phyloP scores from a whole-genome alignment of 2,329 filamentous ascomycete genomes.

The Diplodia mutila region DNA sequence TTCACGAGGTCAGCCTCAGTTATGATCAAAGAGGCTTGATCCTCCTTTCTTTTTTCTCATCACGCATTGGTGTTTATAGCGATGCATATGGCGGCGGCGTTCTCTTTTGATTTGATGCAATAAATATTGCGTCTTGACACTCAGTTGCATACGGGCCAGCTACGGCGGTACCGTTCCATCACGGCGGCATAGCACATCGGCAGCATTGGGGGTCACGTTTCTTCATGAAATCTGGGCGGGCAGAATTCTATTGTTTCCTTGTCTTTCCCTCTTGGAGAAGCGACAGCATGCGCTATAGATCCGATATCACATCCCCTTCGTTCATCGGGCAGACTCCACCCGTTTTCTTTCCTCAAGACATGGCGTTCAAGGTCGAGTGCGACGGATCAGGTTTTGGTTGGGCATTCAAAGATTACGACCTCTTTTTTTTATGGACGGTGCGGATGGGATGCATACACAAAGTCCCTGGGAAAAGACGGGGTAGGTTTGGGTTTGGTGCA shows the following conservation, averaged over 20 bases:
- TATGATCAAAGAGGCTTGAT: conserved; percentile 3
- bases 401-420: conserved; percentile 21
- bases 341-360: neutral
- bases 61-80: conserved; percentile 22
- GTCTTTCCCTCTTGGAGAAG: conserved; percentile 20
- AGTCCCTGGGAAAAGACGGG: neutral
- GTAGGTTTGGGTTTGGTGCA: conserved; percentile 6
- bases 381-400: neutral
- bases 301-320: conserved; percentile 9
- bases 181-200: conserved; percentile 24
- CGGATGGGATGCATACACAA: conserved; percentile 11
- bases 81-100: conserved; percentile 25
- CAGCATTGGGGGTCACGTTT: conserved; percentile 22
- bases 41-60: conserved; percentile 17
- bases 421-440: conserved; percentile 7
- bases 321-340: conserved; percentile 10
- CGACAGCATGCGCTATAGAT: conserved; percentile 1
- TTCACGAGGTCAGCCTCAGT: neutral
- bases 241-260: conserved; percentile 19
- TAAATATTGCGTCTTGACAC: conserved; percentile 8
- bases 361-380: conserved; percentile 12
- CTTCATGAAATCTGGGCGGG: conserved; percentile 15
- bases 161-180: conserved; percentile 15
- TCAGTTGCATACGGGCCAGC: conserved; percentile 19
- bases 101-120: conserved; percentile 11